A percentile compares a stretch with the other conserved stretches of the same genome.
phyloP scores from a whole-genome alignment of 2,329 filamentous ascomycete species.

The Pyrenophora graminea region DNA sequence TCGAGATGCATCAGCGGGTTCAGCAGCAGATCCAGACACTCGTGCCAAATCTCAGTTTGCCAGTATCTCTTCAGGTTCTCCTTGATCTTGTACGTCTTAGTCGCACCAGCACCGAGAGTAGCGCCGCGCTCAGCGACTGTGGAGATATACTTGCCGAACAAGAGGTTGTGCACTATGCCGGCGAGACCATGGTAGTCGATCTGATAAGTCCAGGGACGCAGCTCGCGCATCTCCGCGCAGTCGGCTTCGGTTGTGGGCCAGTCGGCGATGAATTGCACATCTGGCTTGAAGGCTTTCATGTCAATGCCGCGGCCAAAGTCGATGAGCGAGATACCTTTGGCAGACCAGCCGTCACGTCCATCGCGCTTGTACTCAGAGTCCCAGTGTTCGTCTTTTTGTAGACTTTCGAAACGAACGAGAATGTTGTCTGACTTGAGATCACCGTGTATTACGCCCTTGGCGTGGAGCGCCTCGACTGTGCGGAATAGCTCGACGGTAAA shows the following conservation, averaged over 20 bases:
- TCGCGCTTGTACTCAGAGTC: slow-evolving; percentile 70
- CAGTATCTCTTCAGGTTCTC: slow-evolving; percentile 92
- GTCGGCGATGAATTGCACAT: slow-evolving; percentile 89
- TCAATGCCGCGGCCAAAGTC: slow-evolving; percentile 96
- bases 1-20: slow-evolving; percentile 75
- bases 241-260: slow-evolving; percentile 89
- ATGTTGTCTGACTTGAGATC: slow-evolving; percentile 97
- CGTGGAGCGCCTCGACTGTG: slow-evolving; percentile 84
- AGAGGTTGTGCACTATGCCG: slow-evolving; percentile 80
- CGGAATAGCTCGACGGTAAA: slow-evolving; percentile 90
- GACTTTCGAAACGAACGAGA: slow-evolving; percentile 76
- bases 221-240: slow-evolving; percentile 93
- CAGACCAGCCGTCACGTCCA: slow-evolving; percentile 76
- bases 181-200: slow-evolving; percentile 95
- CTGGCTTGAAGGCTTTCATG: slow-evolving; percentile 78
- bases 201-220: slow-evolving; percentile 95
- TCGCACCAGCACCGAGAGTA: slow-evolving; percentile 60
- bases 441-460: slow-evolving; percentile 80
- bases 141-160: slow-evolving; percentile 96
- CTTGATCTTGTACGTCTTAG: slow-evolving; percentile 75
- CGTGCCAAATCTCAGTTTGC: slow-evolving; percentile 88
- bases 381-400: slow-evolving; percentile 54
- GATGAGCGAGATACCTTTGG: slow-evolving; percentile 82
- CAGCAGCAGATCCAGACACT: slow-evolving; percentile 81
- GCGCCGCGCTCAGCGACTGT: slow-evolving; percentile 60